These are phyloP conservation scores for Neurospora hispaniola DNA, from an alignment of 495 filamentous ascomycete species.

Conservation along the genomic window DNA sequence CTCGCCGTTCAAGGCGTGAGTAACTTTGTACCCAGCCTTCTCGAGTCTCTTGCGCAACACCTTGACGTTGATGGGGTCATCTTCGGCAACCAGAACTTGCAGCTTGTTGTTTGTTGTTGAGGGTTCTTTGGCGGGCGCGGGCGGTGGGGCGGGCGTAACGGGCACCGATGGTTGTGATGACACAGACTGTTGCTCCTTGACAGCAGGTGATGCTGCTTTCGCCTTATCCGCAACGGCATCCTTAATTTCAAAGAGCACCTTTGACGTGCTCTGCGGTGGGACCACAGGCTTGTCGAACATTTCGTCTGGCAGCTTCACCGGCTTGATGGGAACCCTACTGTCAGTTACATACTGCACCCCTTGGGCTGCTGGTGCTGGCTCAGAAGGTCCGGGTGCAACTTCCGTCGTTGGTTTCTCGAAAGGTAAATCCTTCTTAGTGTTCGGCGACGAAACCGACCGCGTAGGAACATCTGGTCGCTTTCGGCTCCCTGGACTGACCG, in stretches of 20 bases:
- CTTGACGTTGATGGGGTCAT: constrained; percentile 86
- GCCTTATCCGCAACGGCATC: not conserved
- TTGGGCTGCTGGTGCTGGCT: not conserved
- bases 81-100: constrained; percentile 74
- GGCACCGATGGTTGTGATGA: not conserved
- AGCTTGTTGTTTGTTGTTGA: constrained; percentile 27
- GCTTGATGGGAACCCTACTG: constrained; percentile 27
- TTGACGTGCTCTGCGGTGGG: constrained; percentile 13
- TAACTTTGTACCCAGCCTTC: constrained; percentile 65
- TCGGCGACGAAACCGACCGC: constrained; percentile 8
- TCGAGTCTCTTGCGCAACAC: constrained; percentile 77
- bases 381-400: not conserved
- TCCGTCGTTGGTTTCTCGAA: not conserved
- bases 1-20: constrained; percentile 72
- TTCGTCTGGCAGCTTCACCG: constrained; percentile 31
- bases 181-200: not conserved
- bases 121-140: not conserved
- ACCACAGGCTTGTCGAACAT: constrained; percentile 13
- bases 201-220: not conserved
- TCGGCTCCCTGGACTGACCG: constrained; percentile 12
- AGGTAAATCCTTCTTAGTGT: not conserved
- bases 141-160: not conserved
- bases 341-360: constrained; percentile 23
- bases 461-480: constrained; percentile 1
- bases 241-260: constrained; percentile 26